Evolutionary conservation across 1,284 basidiomycete genomes (phyloP).

Genomic region (Earliella scabrosa): DNA sequence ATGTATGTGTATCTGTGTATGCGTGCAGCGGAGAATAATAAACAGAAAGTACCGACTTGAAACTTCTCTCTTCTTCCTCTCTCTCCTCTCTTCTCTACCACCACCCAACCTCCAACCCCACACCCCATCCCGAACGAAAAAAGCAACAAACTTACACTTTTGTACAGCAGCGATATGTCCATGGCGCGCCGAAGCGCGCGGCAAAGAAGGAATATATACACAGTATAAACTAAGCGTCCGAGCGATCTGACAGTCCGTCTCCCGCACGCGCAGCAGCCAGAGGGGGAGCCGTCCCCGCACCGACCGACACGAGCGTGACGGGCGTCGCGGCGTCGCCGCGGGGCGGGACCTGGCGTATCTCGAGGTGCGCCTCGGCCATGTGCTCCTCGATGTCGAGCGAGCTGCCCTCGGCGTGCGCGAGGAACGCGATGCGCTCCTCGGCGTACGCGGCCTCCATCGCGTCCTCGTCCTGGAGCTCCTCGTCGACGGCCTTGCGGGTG

Average conservation of each 20-base stretch:
- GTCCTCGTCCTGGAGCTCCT: conserved; percentile 66
- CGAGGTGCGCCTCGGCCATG: conserved; percentile 42
- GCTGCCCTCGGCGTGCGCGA: conserved; percentile 43
- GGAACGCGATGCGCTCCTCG: conserved; percentile 43
- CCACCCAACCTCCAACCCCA: neutral
- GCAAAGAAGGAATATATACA: neutral
- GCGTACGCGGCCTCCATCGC: conserved; percentile 34
- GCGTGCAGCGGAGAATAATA: too few species aligned
- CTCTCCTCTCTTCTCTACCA: neutral
- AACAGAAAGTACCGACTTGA: too few species aligned
- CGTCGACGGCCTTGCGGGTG: conserved; percentile 81
- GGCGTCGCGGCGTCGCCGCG: conserved; percentile 12
- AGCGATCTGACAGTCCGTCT: neutral
- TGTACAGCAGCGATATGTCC: conserved; percentile 5
- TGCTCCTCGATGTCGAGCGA: conserved; percentile 33
- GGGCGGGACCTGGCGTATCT: conserved; percentile 16
- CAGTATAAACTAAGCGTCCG: neutral
- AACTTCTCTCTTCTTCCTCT: too few species aligned
- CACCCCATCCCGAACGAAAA: neutral
- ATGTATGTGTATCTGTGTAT: too few species aligned
- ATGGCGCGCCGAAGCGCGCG: neutral
- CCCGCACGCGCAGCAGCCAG: conserved; percentile 1
- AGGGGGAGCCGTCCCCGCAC: too few species aligned
- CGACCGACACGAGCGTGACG: conserved; percentile 1
- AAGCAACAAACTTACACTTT: neutral